Conservation (phyloP, 2,329 filamentous ascomycete species). For the Orbilia blumenaviensis region DNA sequence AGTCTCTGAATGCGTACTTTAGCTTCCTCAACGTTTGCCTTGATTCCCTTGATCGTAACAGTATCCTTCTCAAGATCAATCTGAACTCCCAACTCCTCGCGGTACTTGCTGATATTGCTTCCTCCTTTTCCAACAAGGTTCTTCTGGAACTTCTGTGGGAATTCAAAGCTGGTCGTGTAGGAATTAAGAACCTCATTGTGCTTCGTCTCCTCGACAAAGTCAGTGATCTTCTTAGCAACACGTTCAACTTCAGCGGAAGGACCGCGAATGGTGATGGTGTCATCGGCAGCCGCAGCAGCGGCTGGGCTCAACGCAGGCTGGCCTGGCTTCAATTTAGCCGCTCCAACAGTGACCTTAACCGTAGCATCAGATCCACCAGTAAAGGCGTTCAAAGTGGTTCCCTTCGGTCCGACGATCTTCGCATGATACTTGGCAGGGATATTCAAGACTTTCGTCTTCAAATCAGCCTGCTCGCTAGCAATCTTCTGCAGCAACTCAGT, state of each 20-base stretch:
- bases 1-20: conserved; percentile 82
- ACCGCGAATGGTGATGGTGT: conserved; percentile 56
- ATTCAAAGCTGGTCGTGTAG: conserved; percentile 79
- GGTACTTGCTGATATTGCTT: conserved; percentile 74
- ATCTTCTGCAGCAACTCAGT: conserved; percentile 67
- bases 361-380: conserved; percentile 55
- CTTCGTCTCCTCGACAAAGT: conserved; percentile 70
- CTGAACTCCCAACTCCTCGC: conserved; percentile 75
- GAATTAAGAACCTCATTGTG: conserved; percentile 70
- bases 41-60: conserved; percentile 93
- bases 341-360: conserved; percentile 56
- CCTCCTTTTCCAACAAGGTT: conserved; percentile 76
- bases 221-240: conserved; percentile 71
- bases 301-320: conserved; percentile 37
- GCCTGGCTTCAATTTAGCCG: conserved; percentile 55
- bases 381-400: conserved; percentile 58
- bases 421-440: conserved; percentile 70
- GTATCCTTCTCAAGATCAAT: conserved; percentile 93
- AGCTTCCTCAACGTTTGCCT: conserved; percentile 89
- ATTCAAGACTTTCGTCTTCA: conserved; percentile 67
- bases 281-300: conserved; percentile 51
- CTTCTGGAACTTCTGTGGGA: conserved; percentile 93
- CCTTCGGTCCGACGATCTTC: conserved; percentile 65
- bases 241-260: conserved; percentile 67
- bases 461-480: conserved; percentile 67